A percentile compares a stretch with the other conserved stretches of the same genome.
These are phyloP conservation scores for Leishmania gerbilli DNA, from an alignment of 208 protist genomes.

Conservation along the genomic window DNA sequence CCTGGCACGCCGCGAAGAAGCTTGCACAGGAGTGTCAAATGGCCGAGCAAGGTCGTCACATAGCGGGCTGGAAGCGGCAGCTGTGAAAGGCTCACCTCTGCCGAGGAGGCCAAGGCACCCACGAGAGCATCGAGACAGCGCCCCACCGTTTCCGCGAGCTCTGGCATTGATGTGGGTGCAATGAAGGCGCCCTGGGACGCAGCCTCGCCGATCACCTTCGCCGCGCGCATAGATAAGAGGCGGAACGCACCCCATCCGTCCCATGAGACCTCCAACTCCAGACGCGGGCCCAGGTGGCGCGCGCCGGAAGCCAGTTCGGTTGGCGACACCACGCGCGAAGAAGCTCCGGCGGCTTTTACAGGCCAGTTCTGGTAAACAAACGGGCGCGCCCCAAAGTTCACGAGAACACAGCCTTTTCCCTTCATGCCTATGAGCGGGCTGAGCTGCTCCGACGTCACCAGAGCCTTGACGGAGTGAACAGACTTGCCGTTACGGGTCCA, in stretches of 20 bases:
- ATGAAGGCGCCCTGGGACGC: slow-evolving; percentile 2
- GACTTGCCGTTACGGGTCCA: slow-evolving; percentile 87
- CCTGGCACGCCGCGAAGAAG: slow-evolving; percentile 26
- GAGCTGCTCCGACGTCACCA: slow-evolving; percentile 29
- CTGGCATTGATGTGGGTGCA: slow-evolving; percentile 18
- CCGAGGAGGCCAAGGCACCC: slow-evolving; percentile 18
- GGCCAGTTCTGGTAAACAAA: slow-evolving; percentile 54
- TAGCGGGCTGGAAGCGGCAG: slow-evolving; percentile 18
- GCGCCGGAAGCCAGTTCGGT: background rate
- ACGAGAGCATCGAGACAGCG: slow-evolving; percentile 41
- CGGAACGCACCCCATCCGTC: slow-evolving; percentile 82
- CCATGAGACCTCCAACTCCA: slow-evolving; percentile 12
- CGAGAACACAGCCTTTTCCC: slow-evolving; percentile 65
- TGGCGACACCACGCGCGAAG: slow-evolving; percentile 10
- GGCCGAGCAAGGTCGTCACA: slow-evolving; percentile 27
- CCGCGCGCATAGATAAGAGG: slow-evolving; percentile 69
- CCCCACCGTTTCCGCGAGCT: slow-evolving; percentile 36
- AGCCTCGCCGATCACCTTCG: slow-evolving; percentile 43
- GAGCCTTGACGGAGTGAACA: slow-evolving; percentile 39
- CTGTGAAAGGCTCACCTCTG: slow-evolving; percentile 20
- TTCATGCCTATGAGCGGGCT: slow-evolving; percentile 81
- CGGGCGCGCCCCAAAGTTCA: slow-evolving; percentile 82
- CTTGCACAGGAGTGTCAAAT: slow-evolving; percentile 28
- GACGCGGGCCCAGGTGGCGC: background rate
- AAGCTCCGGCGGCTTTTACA: background rate